These are phyloP conservation scores for Didymella lethalis DNA, from an alignment of 2,329 filamentous ascomycete species.

Conservation along the genomic window DNA sequence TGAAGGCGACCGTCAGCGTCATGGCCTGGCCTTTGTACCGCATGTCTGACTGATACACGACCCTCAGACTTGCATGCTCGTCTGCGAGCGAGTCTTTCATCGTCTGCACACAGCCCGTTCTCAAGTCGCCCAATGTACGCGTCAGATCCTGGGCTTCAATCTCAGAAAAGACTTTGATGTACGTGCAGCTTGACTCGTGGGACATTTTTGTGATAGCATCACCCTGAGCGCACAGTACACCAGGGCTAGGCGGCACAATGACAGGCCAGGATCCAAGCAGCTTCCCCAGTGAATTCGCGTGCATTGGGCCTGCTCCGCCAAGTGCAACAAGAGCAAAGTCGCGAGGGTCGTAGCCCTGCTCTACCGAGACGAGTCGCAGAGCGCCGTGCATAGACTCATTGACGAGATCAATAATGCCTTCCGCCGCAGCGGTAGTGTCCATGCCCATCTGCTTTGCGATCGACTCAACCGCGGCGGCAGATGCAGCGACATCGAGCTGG, in stretches of 20 bases:
- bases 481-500: constrained; percentile 54
- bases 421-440: constrained; percentile 53
- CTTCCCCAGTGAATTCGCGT: constrained; percentile 60
- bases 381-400: constrained; percentile 63
- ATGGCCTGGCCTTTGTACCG: constrained; percentile 58
- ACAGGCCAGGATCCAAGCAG: constrained; percentile 61
- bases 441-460: constrained; percentile 59
- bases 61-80: constrained; percentile 40
- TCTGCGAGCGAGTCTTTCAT: constrained; percentile 51
- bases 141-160: constrained; percentile 48
- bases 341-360: constrained; percentile 61
- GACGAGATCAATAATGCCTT: constrained; percentile 59
- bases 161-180: constrained; percentile 53
- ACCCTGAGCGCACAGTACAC: constrained; percentile 60
- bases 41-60: constrained; percentile 56
- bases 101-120: constrained; percentile 49
- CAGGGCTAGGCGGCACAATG: constrained; percentile 61
- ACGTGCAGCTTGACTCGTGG: constrained; percentile 57
- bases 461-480: constrained; percentile 52
- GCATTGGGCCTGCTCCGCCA: constrained; percentile 61
- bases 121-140: constrained; percentile 47
- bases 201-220: constrained; percentile 61
- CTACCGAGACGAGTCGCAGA: constrained; percentile 59
- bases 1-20: constrained; percentile 48
- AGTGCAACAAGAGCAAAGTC: constrained; percentile 62